Evolutionary conservation across 2,329 filamentous ascomycete species (phyloP).

Genomic region (Penicillium psychrosexuale): DNA sequence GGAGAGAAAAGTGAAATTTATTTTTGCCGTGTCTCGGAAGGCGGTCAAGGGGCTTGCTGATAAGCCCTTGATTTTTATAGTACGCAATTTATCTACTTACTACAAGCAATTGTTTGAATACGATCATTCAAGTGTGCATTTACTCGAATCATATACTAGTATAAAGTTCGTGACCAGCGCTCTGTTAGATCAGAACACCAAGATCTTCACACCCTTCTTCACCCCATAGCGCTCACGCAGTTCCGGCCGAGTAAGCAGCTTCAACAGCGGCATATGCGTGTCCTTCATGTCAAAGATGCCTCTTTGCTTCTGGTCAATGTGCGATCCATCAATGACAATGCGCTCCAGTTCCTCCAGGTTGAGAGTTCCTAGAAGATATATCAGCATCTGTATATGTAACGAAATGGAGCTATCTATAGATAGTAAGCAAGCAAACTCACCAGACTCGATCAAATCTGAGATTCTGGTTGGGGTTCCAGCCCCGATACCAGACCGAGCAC

Average conservation of each 20-base stretch:
- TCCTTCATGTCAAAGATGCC: conserved; percentile 96
- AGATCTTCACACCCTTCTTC: conserved; percentile 51
- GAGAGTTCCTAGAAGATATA: conserved; percentile 57
- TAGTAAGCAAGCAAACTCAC: conserved; percentile 46
- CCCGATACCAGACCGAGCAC: conserved; percentile 67
- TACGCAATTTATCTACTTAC: background rate
- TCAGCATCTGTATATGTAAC: conserved; percentile 1
- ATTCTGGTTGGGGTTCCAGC: conserved; percentile 86
- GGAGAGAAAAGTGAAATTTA: conserved; percentile 27
- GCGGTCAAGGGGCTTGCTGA: conserved; percentile 24
- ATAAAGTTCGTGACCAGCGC: background rate
- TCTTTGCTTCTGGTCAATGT: conserved; percentile 92
- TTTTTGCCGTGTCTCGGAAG: conserved; percentile 26
- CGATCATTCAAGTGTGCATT: background rate
- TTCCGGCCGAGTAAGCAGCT: conserved; percentile 67
- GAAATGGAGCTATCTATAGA: background rate
- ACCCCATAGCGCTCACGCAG: conserved; percentile 66
- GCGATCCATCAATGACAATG: conserved; percentile 84
- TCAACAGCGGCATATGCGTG: conserved; percentile 74
- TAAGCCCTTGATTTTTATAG: conserved; percentile 1
- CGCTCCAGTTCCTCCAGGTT: conserved; percentile 69
- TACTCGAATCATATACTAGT: background rate
- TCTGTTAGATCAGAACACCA: conserved; percentile 46
- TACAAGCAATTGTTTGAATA: background rate
- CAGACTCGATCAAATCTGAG: conserved; percentile 76